Conservation (phyloP, 352 stramenopile genomes). For the Thalassiosira oceanica region DNA sequence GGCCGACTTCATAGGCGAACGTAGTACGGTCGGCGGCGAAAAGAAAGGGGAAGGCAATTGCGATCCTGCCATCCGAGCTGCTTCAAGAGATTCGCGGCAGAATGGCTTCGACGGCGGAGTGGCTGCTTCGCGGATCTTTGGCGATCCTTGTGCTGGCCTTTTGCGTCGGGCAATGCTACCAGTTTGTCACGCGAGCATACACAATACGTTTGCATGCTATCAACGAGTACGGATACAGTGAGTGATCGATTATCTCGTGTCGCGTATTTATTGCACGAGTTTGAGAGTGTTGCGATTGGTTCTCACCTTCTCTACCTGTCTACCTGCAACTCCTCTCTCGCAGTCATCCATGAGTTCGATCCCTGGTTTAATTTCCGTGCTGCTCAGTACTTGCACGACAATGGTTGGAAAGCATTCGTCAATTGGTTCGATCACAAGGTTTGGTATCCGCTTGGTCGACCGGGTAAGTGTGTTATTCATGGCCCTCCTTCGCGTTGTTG, state of each 20-base stretch:
- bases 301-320: background rate
- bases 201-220: slow-evolving; percentile 78
- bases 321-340: slow-evolving; percentile 1
- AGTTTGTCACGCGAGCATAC: slow-evolving; percentile 50
- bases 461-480: too few species aligned
- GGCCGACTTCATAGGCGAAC: too few species aligned
- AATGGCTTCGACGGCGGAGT: too few species aligned
- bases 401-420: slow-evolving; percentile 87
- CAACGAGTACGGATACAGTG: slow-evolving; percentile 69
- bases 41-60: too few species aligned
- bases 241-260: slow-evolving; percentile 24
- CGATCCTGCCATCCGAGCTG: too few species aligned
- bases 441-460: slow-evolving; percentile 78
- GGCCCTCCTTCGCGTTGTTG: too few species aligned
- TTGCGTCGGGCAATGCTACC: slow-evolving; percentile 2
- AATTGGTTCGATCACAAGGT: slow-evolving; percentile 96
- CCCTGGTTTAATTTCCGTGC: slow-evolving; percentile 98
- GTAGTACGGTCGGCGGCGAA: too few species aligned
- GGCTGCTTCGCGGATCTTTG: too few species aligned
- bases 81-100: too few species aligned
- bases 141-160: too few species aligned
- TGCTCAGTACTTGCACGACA: slow-evolving; percentile 90
- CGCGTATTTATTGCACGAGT: slow-evolving; percentile 9
- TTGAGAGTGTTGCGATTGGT: slow-evolving; percentile 1
- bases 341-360: slow-evolving; percentile 83